Percentiles rank a stretch among this genome's conserved stretches.
These are phyloP conservation scores for Stellera chamaejasme DNA, from an alignment of 345 rosid genomes.

Conservation along the genomic window DNA sequence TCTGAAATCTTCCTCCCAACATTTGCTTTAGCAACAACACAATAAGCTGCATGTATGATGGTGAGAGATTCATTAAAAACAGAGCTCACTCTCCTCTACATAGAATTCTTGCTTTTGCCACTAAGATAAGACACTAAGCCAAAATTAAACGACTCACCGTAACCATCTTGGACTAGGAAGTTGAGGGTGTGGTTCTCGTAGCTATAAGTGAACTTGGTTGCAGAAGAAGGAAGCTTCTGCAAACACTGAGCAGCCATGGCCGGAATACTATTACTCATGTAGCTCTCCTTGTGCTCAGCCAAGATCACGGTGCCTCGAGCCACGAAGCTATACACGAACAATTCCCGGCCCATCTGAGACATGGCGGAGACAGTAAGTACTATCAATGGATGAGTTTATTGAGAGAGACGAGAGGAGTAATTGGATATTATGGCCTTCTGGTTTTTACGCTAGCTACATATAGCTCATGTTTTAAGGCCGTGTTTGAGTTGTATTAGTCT, in stretches of 20 bases:
- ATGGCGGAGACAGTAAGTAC: slow-evolving; percentile 3
- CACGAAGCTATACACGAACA: slow-evolving; percentile 93
- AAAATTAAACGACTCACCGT: slow-evolving; percentile 45
- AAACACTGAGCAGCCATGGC: slow-evolving; percentile 95
- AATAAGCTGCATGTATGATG: slow-evolving; percentile 50
- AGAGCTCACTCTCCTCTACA: background rate
- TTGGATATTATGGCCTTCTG: no score
- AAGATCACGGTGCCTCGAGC: slow-evolving; percentile 90
- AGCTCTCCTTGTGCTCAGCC: slow-evolving; percentile 80
- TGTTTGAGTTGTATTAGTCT: no score
- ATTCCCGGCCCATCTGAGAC: slow-evolving; percentile 63
- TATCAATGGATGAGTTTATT: no score
- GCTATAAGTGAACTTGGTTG: slow-evolving; percentile 93
- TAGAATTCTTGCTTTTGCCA: no score
- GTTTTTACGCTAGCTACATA: no score
- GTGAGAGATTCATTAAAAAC: background rate
- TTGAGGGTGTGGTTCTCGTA: slow-evolving; percentile 98
- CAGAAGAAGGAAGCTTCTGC: slow-evolving; percentile 74
- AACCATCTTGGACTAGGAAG: slow-evolving; percentile 92
- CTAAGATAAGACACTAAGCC: no score
- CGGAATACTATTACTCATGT: slow-evolving; percentile 88
- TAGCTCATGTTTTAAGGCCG: no score
- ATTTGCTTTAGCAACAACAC: slow-evolving; percentile 92
- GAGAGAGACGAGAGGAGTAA: no score
- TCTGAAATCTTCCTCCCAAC: slow-evolving; percentile 89